A percentile compares a stretch with the other conserved stretches of the same genome.
Evolutionary conservation across 352 stramenopile species (phyloP).

Genomic region (Globisporangium viniferum): DNA sequence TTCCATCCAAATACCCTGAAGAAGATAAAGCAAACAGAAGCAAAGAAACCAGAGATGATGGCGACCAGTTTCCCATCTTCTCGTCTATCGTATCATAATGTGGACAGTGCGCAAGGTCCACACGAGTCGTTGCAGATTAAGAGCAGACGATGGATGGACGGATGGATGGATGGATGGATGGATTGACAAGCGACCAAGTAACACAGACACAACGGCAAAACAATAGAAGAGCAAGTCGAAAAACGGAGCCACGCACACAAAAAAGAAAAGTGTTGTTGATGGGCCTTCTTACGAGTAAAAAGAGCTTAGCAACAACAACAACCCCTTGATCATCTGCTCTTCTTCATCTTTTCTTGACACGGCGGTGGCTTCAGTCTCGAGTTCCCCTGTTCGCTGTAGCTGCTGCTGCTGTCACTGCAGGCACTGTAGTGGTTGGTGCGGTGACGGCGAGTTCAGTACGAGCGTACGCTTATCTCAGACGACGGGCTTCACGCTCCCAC

Average conservation of each 20-base stretch:
- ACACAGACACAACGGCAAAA: neutral
- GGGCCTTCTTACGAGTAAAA: neutral
- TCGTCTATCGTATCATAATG: neutral
- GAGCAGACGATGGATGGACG: too few species aligned
- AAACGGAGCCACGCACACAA: constrained; percentile 5
- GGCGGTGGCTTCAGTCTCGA: neutral
- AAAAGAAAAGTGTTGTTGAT: constrained; percentile 7
- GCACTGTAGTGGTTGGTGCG: neutral
- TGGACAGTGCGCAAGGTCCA: neutral
- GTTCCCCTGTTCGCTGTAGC: constrained; percentile 10
- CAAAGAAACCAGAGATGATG: neutral
- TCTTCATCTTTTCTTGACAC: constrained; percentile 9
- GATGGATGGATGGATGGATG: too few species aligned
- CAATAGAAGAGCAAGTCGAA: neutral
- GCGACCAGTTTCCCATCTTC: neutral
- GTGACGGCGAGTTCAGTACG: neutral
- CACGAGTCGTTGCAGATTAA: too few species aligned
- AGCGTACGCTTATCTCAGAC: constrained; percentile 92
- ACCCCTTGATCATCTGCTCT: constrained; percentile 6
- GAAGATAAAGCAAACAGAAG: neutral
- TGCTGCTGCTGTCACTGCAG: neutral
- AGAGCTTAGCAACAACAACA: constrained; percentile 1
- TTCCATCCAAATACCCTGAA: neutral
- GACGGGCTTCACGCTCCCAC: constrained; percentile 98
- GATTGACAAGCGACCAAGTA: neutral